Conservation (phyloP, 805 yeast species). For the Kazachstania bromeliacearum region DNA sequence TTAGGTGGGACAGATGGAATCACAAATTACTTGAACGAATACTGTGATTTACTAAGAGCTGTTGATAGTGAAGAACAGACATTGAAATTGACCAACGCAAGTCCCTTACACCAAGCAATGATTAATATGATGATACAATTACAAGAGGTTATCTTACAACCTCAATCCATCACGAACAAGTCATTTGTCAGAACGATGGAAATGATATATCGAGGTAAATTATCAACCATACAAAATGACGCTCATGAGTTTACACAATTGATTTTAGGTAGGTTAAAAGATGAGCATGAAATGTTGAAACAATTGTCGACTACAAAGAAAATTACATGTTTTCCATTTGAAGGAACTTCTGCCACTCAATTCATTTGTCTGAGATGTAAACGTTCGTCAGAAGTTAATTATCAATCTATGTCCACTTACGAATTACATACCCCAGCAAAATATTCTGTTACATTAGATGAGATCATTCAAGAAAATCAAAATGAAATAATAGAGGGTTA, state of each 20-base stretch:
- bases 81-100: conserved; percentile 12
- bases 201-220: conserved; percentile 56
- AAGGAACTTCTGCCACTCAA: conserved; percentile 55
- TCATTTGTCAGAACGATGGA: conserved; percentile 69
- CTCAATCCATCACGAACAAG: conserved; percentile 64
- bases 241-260: conserved; percentile 88
- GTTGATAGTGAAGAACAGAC: background rate
- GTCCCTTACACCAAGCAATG: conserved; percentile 47
- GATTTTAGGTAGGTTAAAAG: conserved; percentile 65
- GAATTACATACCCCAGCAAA: conserved; percentile 67
- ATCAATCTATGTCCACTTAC: conserved; percentile 56
- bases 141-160: conserved; percentile 49
- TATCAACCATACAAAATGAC: conserved; percentile 82
- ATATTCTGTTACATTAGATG: conserved; percentile 37
- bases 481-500: conserved; percentile 69
- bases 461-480: conserved; percentile 47
- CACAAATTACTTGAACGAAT: conserved; percentile 42
- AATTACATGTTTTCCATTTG: conserved; percentile 64
- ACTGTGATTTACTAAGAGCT: conserved; percentile 19
- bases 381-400: conserved; percentile 46
- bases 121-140: conserved; percentile 44
- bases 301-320: conserved; percentile 8
- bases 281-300: conserved; percentile 43
- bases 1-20: conserved; percentile 52
- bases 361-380: conserved; percentile 64